phyloP scores from a whole-genome alignment of 2,329 filamentous ascomycete genomes.

The Claviceps arundinis region DNA sequence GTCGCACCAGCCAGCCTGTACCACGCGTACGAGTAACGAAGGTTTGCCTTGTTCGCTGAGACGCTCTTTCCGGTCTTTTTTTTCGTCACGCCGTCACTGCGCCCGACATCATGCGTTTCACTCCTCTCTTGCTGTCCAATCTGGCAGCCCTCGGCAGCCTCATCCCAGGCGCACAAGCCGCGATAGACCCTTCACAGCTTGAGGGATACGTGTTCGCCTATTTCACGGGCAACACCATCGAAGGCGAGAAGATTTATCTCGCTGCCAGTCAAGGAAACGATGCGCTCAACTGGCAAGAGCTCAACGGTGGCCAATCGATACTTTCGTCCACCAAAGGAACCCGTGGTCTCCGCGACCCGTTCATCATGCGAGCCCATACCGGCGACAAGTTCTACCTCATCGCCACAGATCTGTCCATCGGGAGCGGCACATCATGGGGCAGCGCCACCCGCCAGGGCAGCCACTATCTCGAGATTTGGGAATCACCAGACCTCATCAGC shows the following conservation, averaged over 20 bases:
- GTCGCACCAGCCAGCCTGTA: not conserved
- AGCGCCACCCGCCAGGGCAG: not conserved
- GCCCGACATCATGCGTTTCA: not conserved
- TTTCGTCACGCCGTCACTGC: not conserved
- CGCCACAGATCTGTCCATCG: conserved; percentile 1
- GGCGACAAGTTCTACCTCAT: conserved; percentile 2
- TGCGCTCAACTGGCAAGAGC: not conserved
- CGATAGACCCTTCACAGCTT: not conserved
- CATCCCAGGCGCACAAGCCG: not conserved
- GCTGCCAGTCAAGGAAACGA: not conserved
- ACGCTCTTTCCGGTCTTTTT: not conserved
- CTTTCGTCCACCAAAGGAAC: not conserved
- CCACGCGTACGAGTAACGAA: not conserved
- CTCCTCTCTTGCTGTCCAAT: not conserved
- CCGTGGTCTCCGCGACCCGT: not conserved
- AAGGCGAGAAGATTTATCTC: conserved; percentile 1
- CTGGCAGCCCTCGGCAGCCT: not conserved
- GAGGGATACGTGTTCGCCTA: not conserved
- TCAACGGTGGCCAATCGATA: not conserved
- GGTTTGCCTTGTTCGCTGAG: too few relatives aligned
- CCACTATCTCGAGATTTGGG: conserved; percentile 1
- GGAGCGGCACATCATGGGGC: conserved; percentile 2
- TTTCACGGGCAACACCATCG: conserved; percentile 1
- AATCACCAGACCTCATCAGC: not conserved
- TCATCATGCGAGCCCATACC: conserved; percentile 1